phyloP scores from a whole-genome alignment of 306 rosid genomes.

The Benincasa hispida region DNA sequence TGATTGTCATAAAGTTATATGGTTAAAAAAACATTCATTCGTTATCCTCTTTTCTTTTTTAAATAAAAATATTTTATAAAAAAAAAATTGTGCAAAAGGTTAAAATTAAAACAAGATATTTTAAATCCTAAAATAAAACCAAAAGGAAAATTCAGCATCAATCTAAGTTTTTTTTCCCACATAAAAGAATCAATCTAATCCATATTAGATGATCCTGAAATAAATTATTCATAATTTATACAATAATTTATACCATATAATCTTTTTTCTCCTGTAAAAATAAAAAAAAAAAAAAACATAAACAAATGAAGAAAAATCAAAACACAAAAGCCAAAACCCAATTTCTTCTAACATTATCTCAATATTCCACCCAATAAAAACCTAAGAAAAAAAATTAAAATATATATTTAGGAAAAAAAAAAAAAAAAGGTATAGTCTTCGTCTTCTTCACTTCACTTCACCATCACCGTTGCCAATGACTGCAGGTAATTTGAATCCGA shows the following conservation, averaged over 20 bases:
- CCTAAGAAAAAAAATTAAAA: neutral
- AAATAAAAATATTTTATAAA: no score
- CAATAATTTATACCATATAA: neutral
- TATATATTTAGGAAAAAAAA: neutral
- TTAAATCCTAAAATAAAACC: no score
- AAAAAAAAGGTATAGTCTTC: neutral
- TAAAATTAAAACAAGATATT: no score
- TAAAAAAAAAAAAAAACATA: neutral
- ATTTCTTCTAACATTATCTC: neutral
- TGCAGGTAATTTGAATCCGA: neutral
- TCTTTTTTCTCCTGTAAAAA: neutral
- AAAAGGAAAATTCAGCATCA: no score
- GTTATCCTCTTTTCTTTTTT: no score
- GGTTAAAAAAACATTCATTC: no score
- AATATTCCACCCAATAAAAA: neutral
- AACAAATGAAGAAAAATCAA: neutral
- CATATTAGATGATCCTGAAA: neutral
- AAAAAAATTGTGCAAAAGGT: no score
- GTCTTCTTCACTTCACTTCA: neutral
- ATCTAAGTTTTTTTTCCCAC: no score
- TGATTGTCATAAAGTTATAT: no score
- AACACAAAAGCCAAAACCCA: neutral
- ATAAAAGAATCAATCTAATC: no score
- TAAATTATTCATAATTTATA: neutral
- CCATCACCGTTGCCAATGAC: neutral